Conservation (phyloP, 495 filamentous ascomycete species). For the Podospora conica region DNA sequence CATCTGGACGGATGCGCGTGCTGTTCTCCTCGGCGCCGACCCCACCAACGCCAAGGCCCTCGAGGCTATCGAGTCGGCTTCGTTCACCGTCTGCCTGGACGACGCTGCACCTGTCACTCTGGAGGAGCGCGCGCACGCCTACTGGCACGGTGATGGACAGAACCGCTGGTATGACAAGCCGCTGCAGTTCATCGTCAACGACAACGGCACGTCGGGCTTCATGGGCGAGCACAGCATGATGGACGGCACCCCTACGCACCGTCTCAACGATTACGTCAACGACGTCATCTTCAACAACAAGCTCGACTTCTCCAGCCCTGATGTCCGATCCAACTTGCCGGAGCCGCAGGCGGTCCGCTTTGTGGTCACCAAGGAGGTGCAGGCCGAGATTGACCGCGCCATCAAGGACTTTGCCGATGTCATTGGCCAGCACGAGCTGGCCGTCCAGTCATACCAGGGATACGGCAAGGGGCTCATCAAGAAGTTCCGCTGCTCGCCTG, state of each 20-base stretch:
- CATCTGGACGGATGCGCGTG: constrained; percentile 80
- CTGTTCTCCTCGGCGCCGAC: constrained; percentile 65
- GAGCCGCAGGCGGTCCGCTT: constrained; percentile 75
- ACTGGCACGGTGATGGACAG: constrained; percentile 94
- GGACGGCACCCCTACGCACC: constrained; percentile 97
- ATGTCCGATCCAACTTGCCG: constrained; percentile 73
- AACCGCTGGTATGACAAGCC: constrained; percentile 99
- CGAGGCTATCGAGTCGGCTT: constrained; percentile 78
- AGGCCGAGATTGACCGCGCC: constrained; percentile 70
- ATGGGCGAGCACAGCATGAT: constrained; percentile 99
- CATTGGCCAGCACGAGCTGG: constrained; percentile 82
- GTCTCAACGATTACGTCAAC: constrained; percentile 91
- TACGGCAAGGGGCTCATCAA: constrained; percentile 99
- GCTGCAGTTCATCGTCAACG: constrained; percentile 94
- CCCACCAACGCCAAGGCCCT: constrained; percentile 70
- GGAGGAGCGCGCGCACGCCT: constrained; percentile 90
- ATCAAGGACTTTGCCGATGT: constrained; percentile 67
- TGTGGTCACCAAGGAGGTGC: constrained; percentile 62
- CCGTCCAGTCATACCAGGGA: constrained; percentile 90
- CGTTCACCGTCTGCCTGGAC: constrained; percentile 91
- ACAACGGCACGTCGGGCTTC: constrained; percentile 97
- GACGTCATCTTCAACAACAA: constrained; percentile 84
- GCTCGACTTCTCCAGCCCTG: constrained; percentile 72
- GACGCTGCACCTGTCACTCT: constrained; percentile 88
- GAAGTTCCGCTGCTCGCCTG: constrained; percentile 97